These are phyloP conservation scores for Chlamydomonas reinhardtii DNA, from an alignment of 163 green algal species.

Conservation along the genomic window DNA sequence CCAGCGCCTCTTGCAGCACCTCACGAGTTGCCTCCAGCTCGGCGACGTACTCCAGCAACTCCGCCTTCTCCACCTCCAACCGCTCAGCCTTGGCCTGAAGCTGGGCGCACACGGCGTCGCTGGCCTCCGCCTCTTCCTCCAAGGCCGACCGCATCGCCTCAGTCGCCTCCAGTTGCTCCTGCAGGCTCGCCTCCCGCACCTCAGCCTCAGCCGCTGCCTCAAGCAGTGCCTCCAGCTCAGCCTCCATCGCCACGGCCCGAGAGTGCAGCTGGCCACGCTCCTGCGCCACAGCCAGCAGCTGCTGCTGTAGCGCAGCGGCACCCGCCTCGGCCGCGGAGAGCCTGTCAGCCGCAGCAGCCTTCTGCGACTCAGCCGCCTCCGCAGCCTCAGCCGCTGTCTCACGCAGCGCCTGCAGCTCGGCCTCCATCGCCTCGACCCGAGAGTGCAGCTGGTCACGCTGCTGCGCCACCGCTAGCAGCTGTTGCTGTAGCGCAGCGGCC, in stretches of 20 bases:
- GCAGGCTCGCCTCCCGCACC: neutral
- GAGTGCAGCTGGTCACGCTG: too few relatives aligned
- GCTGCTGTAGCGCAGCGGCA: too few relatives aligned
- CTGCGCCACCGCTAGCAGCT: too few relatives aligned
- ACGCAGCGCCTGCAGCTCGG: neutral
- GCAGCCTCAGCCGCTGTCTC: neutral
- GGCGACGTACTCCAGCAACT: neutral
- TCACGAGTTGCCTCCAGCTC: neutral
- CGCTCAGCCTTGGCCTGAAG: neutral
- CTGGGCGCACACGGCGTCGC: neutral
- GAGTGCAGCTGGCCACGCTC: too few relatives aligned
- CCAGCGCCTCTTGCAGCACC: slow-evolving; percentile 10
- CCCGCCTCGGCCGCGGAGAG: too few relatives aligned
- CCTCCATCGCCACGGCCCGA: neutral
- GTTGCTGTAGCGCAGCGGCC: too few relatives aligned
- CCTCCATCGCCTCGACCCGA: neutral
- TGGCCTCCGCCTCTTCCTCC: neutral
- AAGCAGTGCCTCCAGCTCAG: neutral
- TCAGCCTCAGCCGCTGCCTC: neutral
- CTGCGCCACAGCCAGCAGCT: too few relatives aligned
- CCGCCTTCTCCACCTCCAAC: neutral
- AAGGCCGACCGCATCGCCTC: neutral
- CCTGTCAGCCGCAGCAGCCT: neutral
- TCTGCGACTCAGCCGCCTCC: too few relatives aligned
- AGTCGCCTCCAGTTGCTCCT: neutral